Evolutionary conservation across 371 early-diverging fungal genomes (phyloP).

Genomic region (Syncephalis plumigaleata): DNA sequence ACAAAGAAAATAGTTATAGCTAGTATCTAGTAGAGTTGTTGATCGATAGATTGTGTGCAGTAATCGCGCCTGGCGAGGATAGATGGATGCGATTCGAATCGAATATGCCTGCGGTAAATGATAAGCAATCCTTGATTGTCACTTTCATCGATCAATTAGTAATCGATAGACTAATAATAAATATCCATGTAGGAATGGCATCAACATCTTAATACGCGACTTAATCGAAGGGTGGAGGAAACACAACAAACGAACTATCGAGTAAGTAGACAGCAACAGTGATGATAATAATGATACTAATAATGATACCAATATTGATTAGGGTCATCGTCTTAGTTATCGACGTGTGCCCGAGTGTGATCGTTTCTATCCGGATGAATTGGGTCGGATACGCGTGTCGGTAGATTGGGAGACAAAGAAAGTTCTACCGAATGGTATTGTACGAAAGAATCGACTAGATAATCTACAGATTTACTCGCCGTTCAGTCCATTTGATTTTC

Average conservation of each 20-base stretch:
- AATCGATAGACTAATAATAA: too few relatives aligned
- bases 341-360: conserved; percentile 31
- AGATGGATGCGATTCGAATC: conserved; percentile 34
- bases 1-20: neutral
- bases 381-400: conserved; percentile 34
- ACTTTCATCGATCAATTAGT: too few relatives aligned
- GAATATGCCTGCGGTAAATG: conserved; percentile 33
- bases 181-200: neutral
- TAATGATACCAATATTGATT: neutral
- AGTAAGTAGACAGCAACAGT: neutral
- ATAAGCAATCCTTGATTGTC: neutral
- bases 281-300: too few relatives aligned
- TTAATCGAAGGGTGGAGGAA: neutral
- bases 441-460: conserved; percentile 40
- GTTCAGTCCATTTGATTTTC: conserved; percentile 40
- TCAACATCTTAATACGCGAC: neutral
- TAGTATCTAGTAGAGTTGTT: neutral
- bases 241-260: neutral
- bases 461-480: conserved; percentile 54
- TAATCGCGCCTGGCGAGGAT: conserved; percentile 9
- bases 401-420: conserved; percentile 33
- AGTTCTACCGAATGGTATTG: conserved; percentile 32
- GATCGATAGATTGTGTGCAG: conserved; percentile 1
- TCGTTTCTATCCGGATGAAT: conserved; percentile 21
- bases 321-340: neutral